Percentiles rank a stretch among this genome's conserved stretches.
These are phyloP conservation scores for Cercospora zeina DNA, from an alignment of 2,329 filamentous ascomycete genomes.

Conservation along the genomic window DNA sequence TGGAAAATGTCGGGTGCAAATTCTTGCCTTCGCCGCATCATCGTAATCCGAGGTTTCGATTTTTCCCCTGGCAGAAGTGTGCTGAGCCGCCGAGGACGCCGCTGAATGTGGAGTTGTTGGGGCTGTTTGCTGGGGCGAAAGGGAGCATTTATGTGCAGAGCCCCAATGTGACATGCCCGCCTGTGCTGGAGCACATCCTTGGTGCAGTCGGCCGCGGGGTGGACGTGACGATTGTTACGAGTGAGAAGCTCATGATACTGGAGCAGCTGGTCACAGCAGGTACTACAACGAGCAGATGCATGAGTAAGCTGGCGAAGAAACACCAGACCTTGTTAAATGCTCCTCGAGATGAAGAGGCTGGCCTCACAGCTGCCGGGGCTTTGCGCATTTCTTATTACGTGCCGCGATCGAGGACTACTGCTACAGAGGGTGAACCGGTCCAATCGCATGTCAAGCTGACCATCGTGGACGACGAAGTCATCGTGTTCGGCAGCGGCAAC, in stretches of 20 bases:
- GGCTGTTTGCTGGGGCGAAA: conserved; percentile 60
- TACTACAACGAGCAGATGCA: conserved; percentile 67
- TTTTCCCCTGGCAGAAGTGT: conserved; percentile 56
- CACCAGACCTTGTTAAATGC: conserved; percentile 46
- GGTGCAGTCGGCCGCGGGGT: conserved; percentile 65
- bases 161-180: conserved; percentile 71
- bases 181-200: conserved; percentile 63
- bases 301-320: conserved; percentile 59
- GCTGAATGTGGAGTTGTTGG: conserved; percentile 65
- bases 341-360: conserved; percentile 48
- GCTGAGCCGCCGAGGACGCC: conserved; percentile 62
- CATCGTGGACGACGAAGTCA: conserved; percentile 66
- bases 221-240: conserved; percentile 53
- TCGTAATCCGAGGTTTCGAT: conserved; percentile 63
- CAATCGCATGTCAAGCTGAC: conserved; percentile 78
- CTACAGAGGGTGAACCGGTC: conserved; percentile 55
- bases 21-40: conserved; percentile 75
- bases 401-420: conserved; percentile 43
- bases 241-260: conserved; percentile 50
- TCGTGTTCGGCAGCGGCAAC: conserved; percentile 76
- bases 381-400: conserved; percentile 63
- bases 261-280: conserved; percentile 81
- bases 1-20: conserved; percentile 53
- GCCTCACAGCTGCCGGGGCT: conserved; percentile 48
- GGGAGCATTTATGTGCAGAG: conserved; percentile 68